Percentiles rank a stretch among this genome's conserved stretches.
Conservation (phyloP, 106 monocot genomes). For the Acanthochlamys bracteata region DNA sequence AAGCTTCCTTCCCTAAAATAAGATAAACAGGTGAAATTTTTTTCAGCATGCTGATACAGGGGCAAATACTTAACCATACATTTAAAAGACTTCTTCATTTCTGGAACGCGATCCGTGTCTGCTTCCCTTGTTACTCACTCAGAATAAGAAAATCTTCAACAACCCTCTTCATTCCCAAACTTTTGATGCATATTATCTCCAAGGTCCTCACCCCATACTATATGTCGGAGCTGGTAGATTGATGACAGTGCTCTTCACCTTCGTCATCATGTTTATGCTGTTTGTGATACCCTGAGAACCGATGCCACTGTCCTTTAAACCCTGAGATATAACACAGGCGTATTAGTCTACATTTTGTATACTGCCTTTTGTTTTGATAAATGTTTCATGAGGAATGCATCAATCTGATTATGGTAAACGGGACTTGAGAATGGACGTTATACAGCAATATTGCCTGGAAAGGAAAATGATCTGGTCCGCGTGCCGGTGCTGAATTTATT, state of each 20-base stretch:
- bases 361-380: too few relatives aligned
- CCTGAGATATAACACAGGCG: slow-evolving; percentile 34
- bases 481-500: slow-evolving; percentile 97
- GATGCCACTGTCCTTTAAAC: slow-evolving; percentile 93
- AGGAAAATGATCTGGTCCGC: slow-evolving; percentile 96
- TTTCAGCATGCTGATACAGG: too few relatives aligned
- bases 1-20: too few relatives aligned
- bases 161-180: too few relatives aligned
- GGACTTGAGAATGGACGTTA: too few relatives aligned
- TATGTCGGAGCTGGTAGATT: slow-evolving; percentile 85
- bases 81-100: too few relatives aligned
- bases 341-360: background rate
- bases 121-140: too few relatives aligned
- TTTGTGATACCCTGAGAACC: slow-evolving; percentile 98
- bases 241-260: slow-evolving; percentile 93
- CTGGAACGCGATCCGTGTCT: too few relatives aligned
- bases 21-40: too few relatives aligned
- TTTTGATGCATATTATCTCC: background rate
- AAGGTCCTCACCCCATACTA: slow-evolving; percentile 61
- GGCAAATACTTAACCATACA: too few relatives aligned
- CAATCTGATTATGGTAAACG: background rate
- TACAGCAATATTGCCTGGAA: slow-evolving; percentile 55
- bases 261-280: slow-evolving; percentile 98
- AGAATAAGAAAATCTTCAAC: too few relatives aligned
- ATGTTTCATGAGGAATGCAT: too few relatives aligned